These are phyloP conservation scores for Ceratobasidium theobromae DNA, from an alignment of 1,284 basidiomycete genomes.

Conservation along the genomic window DNA sequence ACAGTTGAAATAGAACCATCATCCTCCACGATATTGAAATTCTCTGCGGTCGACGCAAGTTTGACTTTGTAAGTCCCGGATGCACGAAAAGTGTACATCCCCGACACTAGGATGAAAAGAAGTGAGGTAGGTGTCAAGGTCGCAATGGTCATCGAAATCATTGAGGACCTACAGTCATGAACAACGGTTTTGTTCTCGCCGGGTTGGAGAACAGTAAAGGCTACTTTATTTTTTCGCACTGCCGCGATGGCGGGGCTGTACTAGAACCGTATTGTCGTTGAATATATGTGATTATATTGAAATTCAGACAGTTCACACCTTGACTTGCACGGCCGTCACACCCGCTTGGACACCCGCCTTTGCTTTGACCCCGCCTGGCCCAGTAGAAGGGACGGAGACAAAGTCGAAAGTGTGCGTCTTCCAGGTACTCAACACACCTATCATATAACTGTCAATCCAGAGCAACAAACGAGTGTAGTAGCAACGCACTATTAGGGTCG, in stretches of 20 bases:
- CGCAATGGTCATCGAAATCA: background rate
- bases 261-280: background rate
- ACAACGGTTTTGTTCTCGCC: constrained; percentile 29
- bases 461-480: background rate
- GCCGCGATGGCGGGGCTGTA: constrained; percentile 15
- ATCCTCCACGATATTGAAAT: constrained; percentile 17
- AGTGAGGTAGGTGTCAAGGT: background rate
- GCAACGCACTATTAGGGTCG: constrained; percentile 18
- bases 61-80: constrained; percentile 17
- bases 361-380: background rate
- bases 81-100: constrained; percentile 28
- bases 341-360: background rate
- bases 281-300: background rate
- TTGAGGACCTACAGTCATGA: constrained; percentile 20
- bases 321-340: constrained; percentile 21
- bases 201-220: constrained; percentile 18
- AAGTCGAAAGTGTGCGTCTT: constrained; percentile 28
- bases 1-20: constrained; percentile 21
- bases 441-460: background rate
- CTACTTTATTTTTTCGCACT: background rate
- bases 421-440: constrained; percentile 22
- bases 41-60: constrained; percentile 8
- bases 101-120: constrained; percentile 26
- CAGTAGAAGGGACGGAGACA: background rate
- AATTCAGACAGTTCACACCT: background rate